Base-by-base conservation (phyloP, 1,284 basidiomycete genomes). In the Amylostereum chailletii region DNA sequence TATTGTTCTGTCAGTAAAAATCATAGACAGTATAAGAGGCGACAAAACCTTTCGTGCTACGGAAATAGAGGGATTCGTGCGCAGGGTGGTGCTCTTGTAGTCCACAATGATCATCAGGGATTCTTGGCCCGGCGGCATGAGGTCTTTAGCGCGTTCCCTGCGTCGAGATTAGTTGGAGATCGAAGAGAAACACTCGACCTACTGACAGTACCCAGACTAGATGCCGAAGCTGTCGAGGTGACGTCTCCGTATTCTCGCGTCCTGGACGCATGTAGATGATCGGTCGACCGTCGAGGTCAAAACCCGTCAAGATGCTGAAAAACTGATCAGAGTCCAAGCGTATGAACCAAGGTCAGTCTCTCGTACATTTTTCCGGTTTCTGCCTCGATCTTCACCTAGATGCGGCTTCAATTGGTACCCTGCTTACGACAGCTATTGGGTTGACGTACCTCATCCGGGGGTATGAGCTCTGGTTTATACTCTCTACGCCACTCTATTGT, bases 211-310 rank as follows among this genome's bases (percentile, higher is more conserved):
- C 82, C 78, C 84, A 93, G 33, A 92, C 86, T 10, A 91, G 73
- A 72, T 92, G 86, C 46, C 82, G 75, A 46, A 93, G 74, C 61
- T 93, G 90, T 39, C 88, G 76, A 1, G 83, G 81, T 54, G 81
- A 78, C 2, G 76, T 75, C 58, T 84, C 75, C 2, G 90, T 91
- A 63, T 92, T 92, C 62, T 93, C 87, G 53, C 80, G 72, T 9
- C 87, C 86, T 0, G 90, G 89, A 11, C 86, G 81, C 81, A 93
- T 83, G 67, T 90, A 91, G 29, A 93, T 69, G 43, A 91, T 82
- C 0, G 90, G 89, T 29, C 90, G 72, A 3, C 86, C 87, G 53
- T 90, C 86, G 51, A 74, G 75, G 64, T 93, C 90, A 58, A 91
- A 93, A 1, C 90, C 90, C 48, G 81, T 86, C 47, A 92, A 65